Evolutionary conservation across 2,329 filamentous ascomycete genomes (phyloP).

Genomic region (Curvularia spicifera): DNA sequence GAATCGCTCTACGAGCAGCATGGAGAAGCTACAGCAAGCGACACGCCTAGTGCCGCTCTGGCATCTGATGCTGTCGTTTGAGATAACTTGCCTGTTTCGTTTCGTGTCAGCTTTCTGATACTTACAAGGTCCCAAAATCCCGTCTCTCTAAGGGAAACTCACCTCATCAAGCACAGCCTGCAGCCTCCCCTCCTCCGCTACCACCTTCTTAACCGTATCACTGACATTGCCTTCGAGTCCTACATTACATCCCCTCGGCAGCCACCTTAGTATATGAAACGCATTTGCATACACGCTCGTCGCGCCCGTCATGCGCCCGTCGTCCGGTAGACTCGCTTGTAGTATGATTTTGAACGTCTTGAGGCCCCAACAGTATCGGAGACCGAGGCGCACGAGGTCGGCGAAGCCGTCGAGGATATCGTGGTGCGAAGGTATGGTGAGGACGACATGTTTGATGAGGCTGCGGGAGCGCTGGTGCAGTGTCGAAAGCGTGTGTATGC

Average conservation of each 20-base stretch:
- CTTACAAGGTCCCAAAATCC: too few species aligned
- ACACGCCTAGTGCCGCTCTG: conserved; percentile 34
- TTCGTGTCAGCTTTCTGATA: background rate
- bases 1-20: background rate
- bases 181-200: conserved; percentile 52
- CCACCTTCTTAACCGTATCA: conserved; percentile 50
- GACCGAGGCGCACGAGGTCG: conserved; percentile 53
- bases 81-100: conserved; percentile 37
- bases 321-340: conserved; percentile 42
- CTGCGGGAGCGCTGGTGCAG: conserved; percentile 53
- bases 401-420: conserved; percentile 56
- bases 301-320: conserved; percentile 37
- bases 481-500: conserved; percentile 47
- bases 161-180: conserved; percentile 52
- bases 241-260: conserved; percentile 53
- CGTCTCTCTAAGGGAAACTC: conserved; percentile 15
- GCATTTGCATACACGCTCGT: conserved; percentile 56
- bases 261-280: conserved; percentile 56
- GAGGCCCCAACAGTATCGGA: conserved; percentile 56
- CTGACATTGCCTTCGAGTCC: conserved; percentile 50
- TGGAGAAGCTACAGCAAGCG: background rate
- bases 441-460: conserved; percentile 52
- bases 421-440: conserved; percentile 55
- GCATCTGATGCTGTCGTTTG: conserved; percentile 50
- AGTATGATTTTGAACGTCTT: conserved; percentile 52